These are phyloP conservation scores for Cryomyces antarcticus DNA, from an alignment of 495 filamentous ascomycete species.

Conservation along the genomic window DNA sequence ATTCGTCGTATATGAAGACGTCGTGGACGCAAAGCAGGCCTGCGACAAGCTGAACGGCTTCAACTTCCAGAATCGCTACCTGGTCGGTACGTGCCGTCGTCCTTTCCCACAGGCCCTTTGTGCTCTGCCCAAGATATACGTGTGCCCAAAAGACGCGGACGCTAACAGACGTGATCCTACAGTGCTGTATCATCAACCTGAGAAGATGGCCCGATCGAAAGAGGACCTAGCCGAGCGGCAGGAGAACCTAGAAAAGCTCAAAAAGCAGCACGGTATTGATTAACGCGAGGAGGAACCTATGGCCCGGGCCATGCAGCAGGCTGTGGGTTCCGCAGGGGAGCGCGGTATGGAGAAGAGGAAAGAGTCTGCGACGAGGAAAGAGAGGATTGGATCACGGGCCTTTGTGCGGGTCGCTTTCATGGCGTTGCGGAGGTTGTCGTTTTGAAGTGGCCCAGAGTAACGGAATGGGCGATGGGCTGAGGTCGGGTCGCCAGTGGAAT, in stretches of 20 bases:
- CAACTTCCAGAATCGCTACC: conserved; percentile 99
- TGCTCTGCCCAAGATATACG: no score
- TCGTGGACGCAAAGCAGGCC: conserved; percentile 94
- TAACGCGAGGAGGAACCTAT: conserved; percentile 25
- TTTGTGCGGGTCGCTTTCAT: no score
- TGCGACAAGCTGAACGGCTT: conserved; percentile 99
- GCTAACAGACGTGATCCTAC: neutral
- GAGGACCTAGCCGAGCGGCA: conserved; percentile 86
- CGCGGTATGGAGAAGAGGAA: no score
- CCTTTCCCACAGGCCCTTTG: neutral
- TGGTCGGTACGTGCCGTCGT: conserved; percentile 56
- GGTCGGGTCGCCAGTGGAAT: no score
- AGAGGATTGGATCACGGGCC: no score
- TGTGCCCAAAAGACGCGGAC: neutral
- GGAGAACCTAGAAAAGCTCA: conserved; percentile 93
- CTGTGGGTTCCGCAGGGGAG: no score
- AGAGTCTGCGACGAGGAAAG: no score
- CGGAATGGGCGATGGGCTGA: no score
- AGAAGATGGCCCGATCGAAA: conserved; percentile 87
- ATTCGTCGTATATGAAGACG: conserved; percentile 98
- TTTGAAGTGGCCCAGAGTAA: no score
- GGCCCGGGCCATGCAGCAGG: no score
- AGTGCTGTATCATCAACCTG: conserved; percentile 97
- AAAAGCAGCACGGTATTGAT: conserved; percentile 95
- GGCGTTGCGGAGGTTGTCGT: no score